These are phyloP conservation scores for Thelephora aurantiotincta DNA, from an alignment of 768 basidiomycete genomes.

Conservation along the genomic window DNA sequence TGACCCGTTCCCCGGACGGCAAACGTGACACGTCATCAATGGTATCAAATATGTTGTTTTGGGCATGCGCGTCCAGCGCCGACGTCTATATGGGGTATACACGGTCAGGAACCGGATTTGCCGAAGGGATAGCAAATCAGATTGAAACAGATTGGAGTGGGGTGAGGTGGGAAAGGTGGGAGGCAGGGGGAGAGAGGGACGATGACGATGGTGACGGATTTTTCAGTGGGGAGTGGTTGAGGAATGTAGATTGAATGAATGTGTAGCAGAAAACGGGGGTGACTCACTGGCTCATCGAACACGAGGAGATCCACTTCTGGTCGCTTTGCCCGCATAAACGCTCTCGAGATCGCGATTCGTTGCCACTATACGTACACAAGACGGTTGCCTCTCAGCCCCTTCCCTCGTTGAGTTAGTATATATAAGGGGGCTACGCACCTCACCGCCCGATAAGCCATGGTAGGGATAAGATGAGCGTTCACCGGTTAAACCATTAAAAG, in stretches of 20 bases:
- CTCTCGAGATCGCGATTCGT: slow-evolving; percentile 71
- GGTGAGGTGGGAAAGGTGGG: neutral
- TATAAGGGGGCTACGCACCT: slow-evolving; percentile 31
- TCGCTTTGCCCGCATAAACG: slow-evolving; percentile 72
- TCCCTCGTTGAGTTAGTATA: too few species aligned
- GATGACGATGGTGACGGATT: neutral
- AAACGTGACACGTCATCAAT: slow-evolving; percentile 50
- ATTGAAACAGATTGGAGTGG: neutral
- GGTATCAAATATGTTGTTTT: slow-evolving; percentile 67
- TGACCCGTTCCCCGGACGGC: slow-evolving; percentile 39
- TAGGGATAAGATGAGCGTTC: slow-evolving; percentile 23
- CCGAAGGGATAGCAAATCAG: neutral
- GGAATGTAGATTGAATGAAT: neutral
- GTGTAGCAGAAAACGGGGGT: slow-evolving; percentile 1
- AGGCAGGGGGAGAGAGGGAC: neutral
- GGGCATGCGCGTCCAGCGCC: slow-evolving; percentile 66
- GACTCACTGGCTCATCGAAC: slow-evolving; percentile 72
- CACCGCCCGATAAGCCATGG: slow-evolving; percentile 73
- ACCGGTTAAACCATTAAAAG: slow-evolving; percentile 18
- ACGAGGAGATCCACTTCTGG: slow-evolving; percentile 67
- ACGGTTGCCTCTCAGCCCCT: neutral
- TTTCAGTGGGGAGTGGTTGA: neutral
- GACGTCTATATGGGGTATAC: slow-evolving; percentile 39
- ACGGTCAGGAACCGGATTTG: neutral
- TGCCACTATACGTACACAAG: slow-evolving; percentile 51